These are phyloP conservation scores for Wallacemonas rigidus DNA, from an alignment of 208 protist species.

Conservation along the genomic window DNA sequence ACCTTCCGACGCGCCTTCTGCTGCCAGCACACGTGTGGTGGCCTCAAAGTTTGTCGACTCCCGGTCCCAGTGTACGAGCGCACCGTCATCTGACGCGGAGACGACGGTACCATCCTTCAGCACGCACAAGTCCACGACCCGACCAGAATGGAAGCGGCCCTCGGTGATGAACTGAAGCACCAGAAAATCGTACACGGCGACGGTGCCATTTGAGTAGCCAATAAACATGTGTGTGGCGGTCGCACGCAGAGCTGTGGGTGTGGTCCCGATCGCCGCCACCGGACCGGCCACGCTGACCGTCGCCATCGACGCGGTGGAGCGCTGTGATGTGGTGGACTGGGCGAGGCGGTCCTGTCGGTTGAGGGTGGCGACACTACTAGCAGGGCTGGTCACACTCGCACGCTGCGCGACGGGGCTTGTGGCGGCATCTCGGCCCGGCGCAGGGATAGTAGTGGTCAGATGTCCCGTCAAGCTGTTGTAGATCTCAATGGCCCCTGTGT, in stretches of 20 bases:
- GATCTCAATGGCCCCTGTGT: slow-evolving; percentile 54
- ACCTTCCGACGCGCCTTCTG: slow-evolving; percentile 12
- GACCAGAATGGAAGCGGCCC: slow-evolving; percentile 55
- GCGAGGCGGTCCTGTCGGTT: not conserved
- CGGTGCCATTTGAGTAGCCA: slow-evolving; percentile 70
- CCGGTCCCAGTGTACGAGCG: slow-evolving; percentile 80
- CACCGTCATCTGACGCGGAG: slow-evolving; percentile 70
- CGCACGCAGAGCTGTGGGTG: slow-evolving; percentile 40
- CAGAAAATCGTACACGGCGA: slow-evolving; percentile 81
- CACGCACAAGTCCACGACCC: slow-evolving; percentile 44
- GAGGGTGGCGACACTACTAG: too few species aligned
- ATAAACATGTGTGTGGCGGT: slow-evolving; percentile 75
- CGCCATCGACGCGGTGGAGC: not conserved
- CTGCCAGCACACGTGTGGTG: slow-evolving; percentile 41
- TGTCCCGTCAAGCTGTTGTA: slow-evolving; percentile 69
- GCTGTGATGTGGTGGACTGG: slow-evolving; percentile 1
- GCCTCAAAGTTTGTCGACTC: slow-evolving; percentile 77
- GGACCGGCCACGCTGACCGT: slow-evolving; percentile 6
- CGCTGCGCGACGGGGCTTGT: too few species aligned
- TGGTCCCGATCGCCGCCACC: not conserved
- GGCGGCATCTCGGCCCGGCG: slow-evolving; percentile 13
- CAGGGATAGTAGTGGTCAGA: slow-evolving; percentile 35
- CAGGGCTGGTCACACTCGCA: too few species aligned
- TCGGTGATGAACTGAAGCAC: slow-evolving; percentile 57
- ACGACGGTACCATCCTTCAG: slow-evolving; percentile 54